Evolutionary conservation across 2,329 filamentous ascomycete genomes (phyloP), one percentile per base, ranked within the genome.

Genomic region (Daldinia sp.): DNA sequence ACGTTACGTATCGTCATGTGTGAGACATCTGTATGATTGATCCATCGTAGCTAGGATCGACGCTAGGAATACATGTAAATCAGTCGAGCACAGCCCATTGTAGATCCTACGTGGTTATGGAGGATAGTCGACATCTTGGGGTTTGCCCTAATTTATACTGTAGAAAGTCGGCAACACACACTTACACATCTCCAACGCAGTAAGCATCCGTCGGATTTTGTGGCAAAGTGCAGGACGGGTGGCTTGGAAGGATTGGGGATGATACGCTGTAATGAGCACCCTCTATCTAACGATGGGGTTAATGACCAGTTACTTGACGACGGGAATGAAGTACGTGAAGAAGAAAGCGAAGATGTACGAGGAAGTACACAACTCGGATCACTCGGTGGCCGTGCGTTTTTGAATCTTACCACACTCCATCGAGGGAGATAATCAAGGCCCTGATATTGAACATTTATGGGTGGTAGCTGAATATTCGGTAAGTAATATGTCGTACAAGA

Each of bases 211-310:
- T 17, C n/a, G 30, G 54, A 32, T 45, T 8, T 52, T 58, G 58
- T 66, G 64, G 61, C 47, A 59, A 57, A 55, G 41, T 56, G 61
- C 58, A 64, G 43, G 23, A 49, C n/a, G 51, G 51, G 35, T 53
- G 61, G 61, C 54, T 58, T 55, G 27, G 54, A 59, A 67, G 64
- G 64, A 67, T 61, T 50, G 51, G 23, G 41, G 50, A 64, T 66
- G 64, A 8, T 35, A 66, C 53, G 60, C 60, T 66, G 49, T 32
- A 64, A 57, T 63, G 15, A 57, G 27, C 43, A 39, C 47, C 37
- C 55, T 41, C 47, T 45, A 56, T 58, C 35, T 49, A 11, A 53
- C 58, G 56, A 57, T 54, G 37, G 49, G 27, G 45, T 27, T 66
- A 35, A 57, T 47, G 47, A 48, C 15, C 25, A n/a, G n/a, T n/a